Conservation (phyloP, 1,284 basidiomycete genomes). For the Ceratobasidium sp. region DNA sequence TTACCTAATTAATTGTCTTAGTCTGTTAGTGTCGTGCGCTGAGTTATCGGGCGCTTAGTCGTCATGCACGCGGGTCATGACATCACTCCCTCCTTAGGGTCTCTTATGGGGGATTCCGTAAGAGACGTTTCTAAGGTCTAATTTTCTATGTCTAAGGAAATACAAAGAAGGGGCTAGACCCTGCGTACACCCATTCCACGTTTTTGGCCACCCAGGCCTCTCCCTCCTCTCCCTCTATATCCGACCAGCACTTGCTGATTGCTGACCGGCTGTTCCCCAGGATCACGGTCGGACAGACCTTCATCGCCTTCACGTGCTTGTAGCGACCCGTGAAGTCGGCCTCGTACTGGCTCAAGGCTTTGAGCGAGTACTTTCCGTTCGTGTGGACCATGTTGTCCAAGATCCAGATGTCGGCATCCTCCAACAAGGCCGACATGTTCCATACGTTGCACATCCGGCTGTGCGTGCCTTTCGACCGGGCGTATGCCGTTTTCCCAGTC, state of each 20-base stretch:
- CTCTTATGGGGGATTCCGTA: too few relatives aligned
- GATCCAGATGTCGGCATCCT: too few relatives aligned
- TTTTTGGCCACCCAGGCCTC: constrained; percentile 1
- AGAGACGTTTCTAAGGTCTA: too few relatives aligned
- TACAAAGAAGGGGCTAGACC: not conserved
- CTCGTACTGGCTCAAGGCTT: constrained; percentile 11
- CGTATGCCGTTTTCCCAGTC: not conserved
- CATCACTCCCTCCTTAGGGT: too few relatives aligned
- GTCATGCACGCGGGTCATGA: too few relatives aligned
- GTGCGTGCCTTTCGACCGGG: not conserved
- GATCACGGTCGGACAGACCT: not conserved
- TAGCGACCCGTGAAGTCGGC: not conserved
- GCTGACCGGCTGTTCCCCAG: not conserved
- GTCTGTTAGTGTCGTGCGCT: too few relatives aligned
- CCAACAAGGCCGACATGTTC: too few relatives aligned
- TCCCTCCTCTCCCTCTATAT: not conserved
- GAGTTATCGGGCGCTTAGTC: too few relatives aligned
- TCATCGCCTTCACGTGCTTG: not conserved
- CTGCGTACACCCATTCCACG: not conserved
- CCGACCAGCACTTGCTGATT: not conserved
- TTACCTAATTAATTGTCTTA: too few relatives aligned
- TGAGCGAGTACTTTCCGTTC: not conserved
- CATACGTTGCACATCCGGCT: not conserved
- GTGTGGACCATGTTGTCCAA: too few relatives aligned
- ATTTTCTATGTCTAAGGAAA: not conserved